Base-by-base conservation (phyloP, 2,329 filamentous ascomycete genomes). In the Annulohypoxylon truncatum region DNA sequence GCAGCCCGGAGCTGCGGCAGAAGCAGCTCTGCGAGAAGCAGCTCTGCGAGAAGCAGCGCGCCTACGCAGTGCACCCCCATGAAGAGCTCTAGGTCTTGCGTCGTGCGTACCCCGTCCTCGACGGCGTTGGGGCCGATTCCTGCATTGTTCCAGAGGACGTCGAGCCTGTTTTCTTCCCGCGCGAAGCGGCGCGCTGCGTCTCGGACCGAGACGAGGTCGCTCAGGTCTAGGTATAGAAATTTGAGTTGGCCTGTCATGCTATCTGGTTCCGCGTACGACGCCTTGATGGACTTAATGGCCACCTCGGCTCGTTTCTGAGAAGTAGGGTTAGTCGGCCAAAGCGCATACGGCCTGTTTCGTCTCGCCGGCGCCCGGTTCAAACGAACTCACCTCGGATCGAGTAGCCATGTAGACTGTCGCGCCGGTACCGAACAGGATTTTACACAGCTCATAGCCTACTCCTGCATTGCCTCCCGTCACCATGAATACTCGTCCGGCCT, bases 361-460 rank as follows among this genome's bases (percentile, higher is more conserved):
- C 9, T 46, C 48, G 18, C 31, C 42, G 28, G 29, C 35, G n/a
- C 8, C 47, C 18, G 35, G 18, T 54, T 48, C 40, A 38, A 53
- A 48, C 29, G 28, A 24, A 57, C 67, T 28, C 13, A 72, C 74
- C 52, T 78, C 69, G 1, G 78, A 79, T 22, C 82, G 80, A 2
- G 77, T 79, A 4, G 79, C 79, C n/a, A 84, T 67, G 70, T 82
- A 84, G 31, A 84, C 79, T 47, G 77, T 82, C 22, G 78, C 82
- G 62, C 80, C 77, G 44, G 78, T 76, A 18, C 71, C 68, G 70
- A 81, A 82, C 20, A 83, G 79, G 15, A 82, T 77, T n/a, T 74
- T 70, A 12, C 76, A 74, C 0, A 82, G 68, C 29, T 80, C 78
- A 52, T 78, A 76, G 55, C 82, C 81, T 2, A 82, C 71, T 1